Conservation (phyloP, 2,329 filamentous ascomycete species). For the Alternaria alternata region DNA sequence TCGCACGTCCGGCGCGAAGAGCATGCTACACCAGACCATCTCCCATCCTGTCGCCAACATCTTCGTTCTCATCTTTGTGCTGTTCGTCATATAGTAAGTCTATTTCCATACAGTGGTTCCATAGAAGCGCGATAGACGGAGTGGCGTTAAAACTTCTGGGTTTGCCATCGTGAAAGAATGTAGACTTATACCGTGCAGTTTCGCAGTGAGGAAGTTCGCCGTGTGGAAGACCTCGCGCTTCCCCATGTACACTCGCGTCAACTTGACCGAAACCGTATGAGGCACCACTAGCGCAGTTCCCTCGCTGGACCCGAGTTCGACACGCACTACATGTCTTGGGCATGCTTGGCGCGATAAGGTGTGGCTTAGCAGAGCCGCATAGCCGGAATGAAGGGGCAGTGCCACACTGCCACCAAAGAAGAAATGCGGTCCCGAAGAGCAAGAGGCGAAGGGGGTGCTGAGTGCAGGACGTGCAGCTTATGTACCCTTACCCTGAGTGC, state of each 20-base stretch:
- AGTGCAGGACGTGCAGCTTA: neutral
- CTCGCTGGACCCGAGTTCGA: neutral
- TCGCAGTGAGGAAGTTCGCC: slow-evolving; percentile 28
- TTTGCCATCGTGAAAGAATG: slow-evolving; percentile 10
- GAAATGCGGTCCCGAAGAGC: neutral
- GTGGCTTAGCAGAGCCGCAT: slow-evolving; percentile 5
- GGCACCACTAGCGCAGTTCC: neutral
- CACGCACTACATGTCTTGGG: slow-evolving; percentile 5
- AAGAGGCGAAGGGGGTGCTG: neutral
- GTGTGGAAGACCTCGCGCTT: slow-evolving; percentile 30
- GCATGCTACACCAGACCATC: slow-evolving; percentile 31
- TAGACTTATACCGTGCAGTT: slow-evolving; percentile 32
- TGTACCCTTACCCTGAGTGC: neutral
- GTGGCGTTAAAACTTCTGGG: neutral
- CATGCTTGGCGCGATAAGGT: slow-evolving; percentile 8
- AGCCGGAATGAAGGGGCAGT: neutral
- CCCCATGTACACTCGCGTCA: slow-evolving; percentile 29
- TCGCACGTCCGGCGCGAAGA: slow-evolving; percentile 23
- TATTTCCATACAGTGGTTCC: slow-evolving; percentile 2
- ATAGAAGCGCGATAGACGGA: slow-evolving; percentile 14
- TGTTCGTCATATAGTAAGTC: slow-evolving; percentile 37
- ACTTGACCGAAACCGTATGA: slow-evolving; percentile 27
- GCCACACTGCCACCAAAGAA: neutral
- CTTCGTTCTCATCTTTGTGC: slow-evolving; percentile 29
- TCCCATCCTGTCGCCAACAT: slow-evolving; percentile 33